These are phyloP conservation scores for Paxillus ammoniavirescens DNA, from an alignment of 768 basidiomycete genomes.

Conservation along the genomic window DNA sequence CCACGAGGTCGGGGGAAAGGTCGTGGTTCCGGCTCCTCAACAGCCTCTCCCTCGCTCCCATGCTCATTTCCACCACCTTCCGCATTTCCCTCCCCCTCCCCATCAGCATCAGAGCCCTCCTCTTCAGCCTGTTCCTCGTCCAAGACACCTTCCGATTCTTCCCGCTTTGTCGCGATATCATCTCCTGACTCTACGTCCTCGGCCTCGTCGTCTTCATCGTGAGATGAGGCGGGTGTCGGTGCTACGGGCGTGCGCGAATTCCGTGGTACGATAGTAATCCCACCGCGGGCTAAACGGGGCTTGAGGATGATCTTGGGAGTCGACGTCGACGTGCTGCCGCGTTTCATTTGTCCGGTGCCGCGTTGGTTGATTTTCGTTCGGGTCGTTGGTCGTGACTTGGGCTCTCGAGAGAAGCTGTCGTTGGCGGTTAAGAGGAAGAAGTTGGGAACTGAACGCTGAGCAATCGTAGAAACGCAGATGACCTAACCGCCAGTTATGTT, in stretches of 20 bases:
- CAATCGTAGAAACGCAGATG: too few species aligned
- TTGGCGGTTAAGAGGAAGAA: too few species aligned
- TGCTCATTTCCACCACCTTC: conserved; percentile 31
- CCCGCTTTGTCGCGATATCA: conserved; percentile 26
- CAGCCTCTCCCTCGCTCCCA: conserved; percentile 31
- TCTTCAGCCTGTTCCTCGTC: conserved; percentile 31
- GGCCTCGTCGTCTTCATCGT: conserved; percentile 14
- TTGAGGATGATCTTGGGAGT: conserved; percentile 41
- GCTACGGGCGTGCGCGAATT: conserved; percentile 21
- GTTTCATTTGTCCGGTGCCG: conserved; percentile 17
- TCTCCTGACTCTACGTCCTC: conserved; percentile 26
- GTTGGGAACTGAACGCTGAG: too few species aligned
- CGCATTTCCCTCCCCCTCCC: conserved; percentile 32
- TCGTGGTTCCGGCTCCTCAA: conserved; percentile 34
- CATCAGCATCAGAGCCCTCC: conserved; percentile 26
- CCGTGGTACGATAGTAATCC: conserved; percentile 25
- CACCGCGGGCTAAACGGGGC: conserved; percentile 32
- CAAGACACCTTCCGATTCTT: conserved; percentile 29
- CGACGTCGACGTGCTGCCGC: conserved; percentile 17
- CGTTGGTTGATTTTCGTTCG: not conserved
- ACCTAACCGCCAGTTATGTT: too few species aligned
- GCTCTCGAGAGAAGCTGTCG: not conserved
- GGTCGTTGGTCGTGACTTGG: not conserved
- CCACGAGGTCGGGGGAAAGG: conserved; percentile 34
- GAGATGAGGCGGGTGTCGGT: conserved; percentile 14